These are phyloP conservation scores for Colletotrichum spaethianum DNA, from an alignment of 2,329 filamentous ascomycete species.

Conservation along the genomic window DNA sequence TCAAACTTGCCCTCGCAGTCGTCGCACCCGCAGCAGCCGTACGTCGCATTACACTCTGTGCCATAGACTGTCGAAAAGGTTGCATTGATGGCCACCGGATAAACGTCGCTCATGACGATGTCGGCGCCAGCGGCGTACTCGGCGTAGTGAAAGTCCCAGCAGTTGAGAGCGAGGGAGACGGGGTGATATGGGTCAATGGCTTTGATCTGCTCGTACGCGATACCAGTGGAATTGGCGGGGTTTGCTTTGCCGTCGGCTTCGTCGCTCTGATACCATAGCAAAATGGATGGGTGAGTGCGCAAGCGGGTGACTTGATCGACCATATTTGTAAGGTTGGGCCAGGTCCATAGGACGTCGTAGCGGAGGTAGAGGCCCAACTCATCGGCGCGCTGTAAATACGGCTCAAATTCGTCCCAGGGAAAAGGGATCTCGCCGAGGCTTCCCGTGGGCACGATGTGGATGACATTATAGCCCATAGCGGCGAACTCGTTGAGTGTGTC, in stretches of 20 bases:
- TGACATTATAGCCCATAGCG: conserved; percentile 59
- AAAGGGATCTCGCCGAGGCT: conserved; percentile 36
- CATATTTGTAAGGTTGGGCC: conserved; percentile 29
- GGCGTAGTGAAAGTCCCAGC: conserved; percentile 72
- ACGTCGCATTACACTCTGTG: conserved; percentile 70
- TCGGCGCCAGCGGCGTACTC: conserved; percentile 69
- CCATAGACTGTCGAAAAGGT: conserved; percentile 66
- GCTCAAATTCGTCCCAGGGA: conserved; percentile 37
- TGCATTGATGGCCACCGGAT: conserved; percentile 71
- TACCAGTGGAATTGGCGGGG: conserved; percentile 62
- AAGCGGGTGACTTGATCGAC: conserved; percentile 34
- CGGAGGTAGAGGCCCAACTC: conserved; percentile 51
- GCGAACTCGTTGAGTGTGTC: conserved; percentile 52
- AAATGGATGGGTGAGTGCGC: conserved; percentile 29
- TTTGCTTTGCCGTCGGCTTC: conserved; percentile 47
- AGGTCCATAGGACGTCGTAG: conserved; percentile 39
- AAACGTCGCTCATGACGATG: conserved; percentile 72
- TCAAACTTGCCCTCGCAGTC: conserved; percentile 67
- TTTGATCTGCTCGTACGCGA: conserved; percentile 61
- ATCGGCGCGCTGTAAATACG: conserved; percentile 50
- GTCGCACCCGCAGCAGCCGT: conserved; percentile 76
- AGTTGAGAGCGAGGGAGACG: conserved; percentile 71
- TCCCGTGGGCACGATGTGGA: conserved; percentile 45
- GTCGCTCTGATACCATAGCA: conserved; percentile 40
- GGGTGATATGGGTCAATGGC: conserved; percentile 73